A percentile compares a stretch with the other conserved stretches of the same genome.
Conservation (phyloP, 1,284 basidiomycete genomes). For the Microbotryum saponariae region DNA sequence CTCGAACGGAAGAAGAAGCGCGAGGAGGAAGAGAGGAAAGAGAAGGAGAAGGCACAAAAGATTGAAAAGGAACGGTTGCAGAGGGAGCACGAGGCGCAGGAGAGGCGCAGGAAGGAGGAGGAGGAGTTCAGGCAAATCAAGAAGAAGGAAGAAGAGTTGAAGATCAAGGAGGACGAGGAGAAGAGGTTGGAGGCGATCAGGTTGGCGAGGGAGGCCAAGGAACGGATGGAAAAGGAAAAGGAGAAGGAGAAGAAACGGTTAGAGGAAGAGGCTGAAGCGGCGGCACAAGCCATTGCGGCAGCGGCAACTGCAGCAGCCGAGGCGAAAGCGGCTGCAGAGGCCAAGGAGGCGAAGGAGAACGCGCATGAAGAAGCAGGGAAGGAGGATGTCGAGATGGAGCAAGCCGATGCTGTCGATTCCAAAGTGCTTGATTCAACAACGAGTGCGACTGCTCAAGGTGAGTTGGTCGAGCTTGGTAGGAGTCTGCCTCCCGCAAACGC, state of each 20-base stretch:
- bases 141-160: not conserved
- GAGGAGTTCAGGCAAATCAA: slow-evolving; percentile 1
- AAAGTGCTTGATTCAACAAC: too few relatives aligned
- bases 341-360: too few relatives aligned
- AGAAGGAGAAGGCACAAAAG: slow-evolving; percentile 11
- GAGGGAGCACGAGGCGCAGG: slow-evolving; percentile 3
- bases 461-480: too few relatives aligned
- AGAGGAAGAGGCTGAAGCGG: slow-evolving; percentile 1
- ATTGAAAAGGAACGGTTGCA: slow-evolving; percentile 8
- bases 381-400: too few relatives aligned
- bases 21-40: slow-evolving; percentile 17
- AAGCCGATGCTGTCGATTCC: too few relatives aligned
- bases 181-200: not conserved
- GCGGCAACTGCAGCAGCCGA: not conserved
- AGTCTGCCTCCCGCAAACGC: not conserved
- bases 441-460: slow-evolving; percentile 1
- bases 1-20: slow-evolving; percentile 13
- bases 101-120: slow-evolving; percentile 7
- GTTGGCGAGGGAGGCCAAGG: too few relatives aligned
- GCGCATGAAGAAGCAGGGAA: too few relatives aligned
- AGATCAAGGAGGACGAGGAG: not conserved
- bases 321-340: not conserved
- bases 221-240: not conserved
- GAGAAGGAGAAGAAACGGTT: slow-evolving; percentile 6
- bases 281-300: slow-evolving; percentile 2